phyloP scores from a whole-genome alignment of 2,329 filamentous ascomycete species.

The Pezicula carpinea region DNA sequence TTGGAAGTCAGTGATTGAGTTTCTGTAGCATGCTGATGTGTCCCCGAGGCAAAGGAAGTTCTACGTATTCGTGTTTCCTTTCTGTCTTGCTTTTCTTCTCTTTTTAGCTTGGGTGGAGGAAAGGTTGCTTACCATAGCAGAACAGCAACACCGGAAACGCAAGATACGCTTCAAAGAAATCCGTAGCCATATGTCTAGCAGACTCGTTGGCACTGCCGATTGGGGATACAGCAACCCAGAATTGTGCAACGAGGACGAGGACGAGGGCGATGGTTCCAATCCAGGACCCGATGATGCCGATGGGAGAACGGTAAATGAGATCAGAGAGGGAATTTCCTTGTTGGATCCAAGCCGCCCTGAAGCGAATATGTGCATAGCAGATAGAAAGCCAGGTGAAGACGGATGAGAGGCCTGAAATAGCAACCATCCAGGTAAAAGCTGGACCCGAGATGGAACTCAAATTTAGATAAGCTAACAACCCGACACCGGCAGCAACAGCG shows the following conservation, averaged over 20 bases:
- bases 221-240: conserved; percentile 80
- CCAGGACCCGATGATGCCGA: conserved; percentile 58
- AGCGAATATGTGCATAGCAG: conserved; percentile 84
- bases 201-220: conserved; percentile 48
- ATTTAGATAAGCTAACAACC: conserved; percentile 74
- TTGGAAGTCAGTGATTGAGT: too few relatives aligned
- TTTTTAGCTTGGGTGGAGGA: too few relatives aligned
- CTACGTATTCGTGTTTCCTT: too few relatives aligned
- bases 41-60: too few relatives aligned
- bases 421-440: conserved; percentile 76
- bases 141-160: conserved; percentile 62
- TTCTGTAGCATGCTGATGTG: too few relatives aligned
- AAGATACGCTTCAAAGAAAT: conserved; percentile 71
- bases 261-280: conserved; percentile 52
- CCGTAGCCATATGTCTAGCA: conserved; percentile 43
- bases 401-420: conserved; percentile 66
- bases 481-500: conserved; percentile 56
- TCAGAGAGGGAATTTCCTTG: conserved; percentile 58
- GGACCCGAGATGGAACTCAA: conserved; percentile 47
- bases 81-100: too few relatives aligned
- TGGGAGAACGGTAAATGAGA: conserved; percentile 56
- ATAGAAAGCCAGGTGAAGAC: conserved; percentile 82
- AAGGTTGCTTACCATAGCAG: conserved; percentile 57
- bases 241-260: conserved; percentile 38
- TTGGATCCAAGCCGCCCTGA: conserved; percentile 70